These are phyloP conservation scores for Ogataea pilisensis DNA, from an alignment of 805 yeast species.

Conservation along the genomic window DNA sequence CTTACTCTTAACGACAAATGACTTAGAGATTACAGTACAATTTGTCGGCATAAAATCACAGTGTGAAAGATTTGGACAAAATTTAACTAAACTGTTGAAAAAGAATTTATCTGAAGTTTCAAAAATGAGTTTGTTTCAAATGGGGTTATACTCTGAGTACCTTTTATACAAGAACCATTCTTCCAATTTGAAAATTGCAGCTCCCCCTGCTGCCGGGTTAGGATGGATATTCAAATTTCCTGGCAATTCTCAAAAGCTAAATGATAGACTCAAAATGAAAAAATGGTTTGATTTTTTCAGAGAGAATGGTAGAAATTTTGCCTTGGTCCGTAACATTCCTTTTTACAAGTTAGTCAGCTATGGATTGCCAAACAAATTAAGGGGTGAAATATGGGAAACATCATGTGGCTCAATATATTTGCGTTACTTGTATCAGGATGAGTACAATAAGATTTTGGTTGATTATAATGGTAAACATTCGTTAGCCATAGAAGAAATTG, in stretches of 20 bases:
- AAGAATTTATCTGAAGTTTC: constrained; percentile 61
- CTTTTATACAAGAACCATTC: constrained; percentile 56
- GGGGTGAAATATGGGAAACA: constrained; percentile 97
- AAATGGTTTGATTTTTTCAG: constrained; percentile 91
- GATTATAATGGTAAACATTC: constrained; percentile 64
- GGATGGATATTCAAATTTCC: constrained; percentile 86
- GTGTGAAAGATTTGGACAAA: constrained; percentile 75
- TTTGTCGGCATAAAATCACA: constrained; percentile 76
- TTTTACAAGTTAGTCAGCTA: constrained; percentile 83
- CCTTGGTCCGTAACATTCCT: constrained; percentile 66
- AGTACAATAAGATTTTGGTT: constrained; percentile 54
- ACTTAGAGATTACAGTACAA: constrained; percentile 58
- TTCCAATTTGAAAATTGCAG: constrained; percentile 38
- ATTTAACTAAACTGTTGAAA: constrained; percentile 56
- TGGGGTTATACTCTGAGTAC: constrained; percentile 81
- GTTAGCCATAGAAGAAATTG: constrained; percentile 91
- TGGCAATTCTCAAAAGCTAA: constrained; percentile 72
- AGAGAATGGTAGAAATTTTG: constrained; percentile 78
- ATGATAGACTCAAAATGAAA: constrained; percentile 82
- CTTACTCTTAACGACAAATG: constrained; percentile 63
- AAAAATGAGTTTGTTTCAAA: constrained; percentile 58
- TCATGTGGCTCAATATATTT: constrained; percentile 80
- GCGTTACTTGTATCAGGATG: constrained; percentile 57
- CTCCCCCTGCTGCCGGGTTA: constrained; percentile 76
- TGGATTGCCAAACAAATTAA: constrained; percentile 87